Conservation (phyloP, 2,329 filamentous ascomycete genomes). For the Ceratocystis harringtonii region DNA sequence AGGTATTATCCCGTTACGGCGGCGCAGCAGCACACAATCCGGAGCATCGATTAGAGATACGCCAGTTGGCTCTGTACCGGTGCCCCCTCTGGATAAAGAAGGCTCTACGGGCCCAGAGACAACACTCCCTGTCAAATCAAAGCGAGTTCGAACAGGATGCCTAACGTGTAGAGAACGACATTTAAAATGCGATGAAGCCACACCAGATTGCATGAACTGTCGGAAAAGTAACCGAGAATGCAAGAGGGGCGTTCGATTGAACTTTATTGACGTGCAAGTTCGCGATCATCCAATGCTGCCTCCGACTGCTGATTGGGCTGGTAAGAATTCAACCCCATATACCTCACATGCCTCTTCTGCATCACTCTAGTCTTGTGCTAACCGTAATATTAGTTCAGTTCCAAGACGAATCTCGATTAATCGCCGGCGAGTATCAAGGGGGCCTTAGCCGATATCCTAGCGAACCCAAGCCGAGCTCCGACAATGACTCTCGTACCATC, state of each 20-base stretch:
- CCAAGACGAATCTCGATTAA: conserved; percentile 73
- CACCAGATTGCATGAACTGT: conserved; percentile 57
- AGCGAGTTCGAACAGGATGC: conserved; percentile 76
- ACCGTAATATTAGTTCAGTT: conserved; percentile 45
- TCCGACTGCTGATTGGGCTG: conserved; percentile 49
- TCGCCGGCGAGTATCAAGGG: conserved; percentile 79
- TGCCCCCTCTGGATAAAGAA: neutral
- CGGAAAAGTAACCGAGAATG: conserved; percentile 74
- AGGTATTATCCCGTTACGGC: conserved; percentile 4
- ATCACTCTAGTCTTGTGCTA: conserved; percentile 5
- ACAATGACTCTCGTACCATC: conserved; percentile 23
- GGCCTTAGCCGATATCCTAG: conserved; percentile 58
- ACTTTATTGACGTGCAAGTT: conserved; percentile 76
- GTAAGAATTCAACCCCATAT: conserved; percentile 24
- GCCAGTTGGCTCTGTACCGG: neutral
- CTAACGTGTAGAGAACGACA: conserved; percentile 80
- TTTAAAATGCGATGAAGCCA: conserved; percentile 74
- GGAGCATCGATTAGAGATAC: conserved; percentile 6
- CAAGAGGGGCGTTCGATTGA: conserved; percentile 72
- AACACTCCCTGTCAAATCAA: conserved; percentile 42
- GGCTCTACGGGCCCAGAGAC: conserved; percentile 5
- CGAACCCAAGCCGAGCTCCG: conserved; percentile 14
- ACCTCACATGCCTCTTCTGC: conserved; percentile 10
- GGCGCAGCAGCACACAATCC: conserved; percentile 16
- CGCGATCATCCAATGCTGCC: conserved; percentile 50